These are phyloP conservation scores for Hypericum androsaemum DNA, from an alignment of 345 rosid species.

Conservation along the genomic window DNA sequence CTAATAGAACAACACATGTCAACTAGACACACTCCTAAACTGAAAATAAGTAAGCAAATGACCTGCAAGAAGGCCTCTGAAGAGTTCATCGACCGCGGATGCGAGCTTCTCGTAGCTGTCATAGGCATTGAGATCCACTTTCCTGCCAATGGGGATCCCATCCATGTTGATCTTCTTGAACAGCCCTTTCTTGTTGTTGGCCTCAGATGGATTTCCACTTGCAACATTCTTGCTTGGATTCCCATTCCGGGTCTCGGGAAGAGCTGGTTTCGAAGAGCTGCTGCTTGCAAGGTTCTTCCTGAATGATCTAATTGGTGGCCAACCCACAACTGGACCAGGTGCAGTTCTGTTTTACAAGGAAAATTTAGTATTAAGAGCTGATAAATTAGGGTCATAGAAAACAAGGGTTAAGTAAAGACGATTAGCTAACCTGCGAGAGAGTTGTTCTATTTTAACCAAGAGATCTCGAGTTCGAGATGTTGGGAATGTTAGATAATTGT, in stretches of 20 bases:
- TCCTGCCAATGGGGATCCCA: constrained; percentile 42
- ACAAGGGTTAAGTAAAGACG: no score
- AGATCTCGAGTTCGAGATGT: no score
- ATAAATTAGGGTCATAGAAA: background rate
- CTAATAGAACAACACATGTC: background rate
- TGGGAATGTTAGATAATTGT: no score
- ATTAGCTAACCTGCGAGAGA: no score
- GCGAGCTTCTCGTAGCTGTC: constrained; percentile 38
- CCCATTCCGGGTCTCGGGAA: constrained; percentile 2
- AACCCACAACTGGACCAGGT: constrained; percentile 25
- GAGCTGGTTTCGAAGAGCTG: constrained; percentile 13
- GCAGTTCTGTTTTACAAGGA: constrained; percentile 21
- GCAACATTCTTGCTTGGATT: constrained; percentile 10
- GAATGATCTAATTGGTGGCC: constrained; percentile 41
- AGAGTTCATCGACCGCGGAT: constrained; percentile 34
- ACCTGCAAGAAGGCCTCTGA: constrained; percentile 36
- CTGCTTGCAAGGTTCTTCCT: constrained; percentile 27
- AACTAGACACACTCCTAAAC: no score
- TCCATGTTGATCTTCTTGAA: constrained; percentile 40
- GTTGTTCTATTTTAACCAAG: no score
- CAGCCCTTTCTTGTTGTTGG: constrained; percentile 11
- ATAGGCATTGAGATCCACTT: constrained; percentile 33
- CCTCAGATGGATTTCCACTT: background rate
- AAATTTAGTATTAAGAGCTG: background rate
- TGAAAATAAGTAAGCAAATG: background rate